Conservation (phyloP, 129 eudicot genomes). For the Flaveria brownii region DNA sequence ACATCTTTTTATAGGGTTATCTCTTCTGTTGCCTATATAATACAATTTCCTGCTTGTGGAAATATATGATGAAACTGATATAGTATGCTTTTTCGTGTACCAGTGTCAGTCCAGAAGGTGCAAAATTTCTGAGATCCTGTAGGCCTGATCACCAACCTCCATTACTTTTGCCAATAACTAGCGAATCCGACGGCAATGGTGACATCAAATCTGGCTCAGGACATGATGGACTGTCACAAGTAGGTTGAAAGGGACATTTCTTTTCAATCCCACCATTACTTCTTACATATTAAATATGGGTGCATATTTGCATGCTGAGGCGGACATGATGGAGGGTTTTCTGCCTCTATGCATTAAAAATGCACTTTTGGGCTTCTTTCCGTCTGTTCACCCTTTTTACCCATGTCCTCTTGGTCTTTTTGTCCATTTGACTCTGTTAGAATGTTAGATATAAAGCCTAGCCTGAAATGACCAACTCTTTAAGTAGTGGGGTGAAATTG, state of each 20-base stretch:
- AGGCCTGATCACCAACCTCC: constrained; percentile 91
- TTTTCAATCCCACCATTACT: neutral
- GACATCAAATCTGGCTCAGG: constrained; percentile 38
- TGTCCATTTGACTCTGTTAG: neutral
- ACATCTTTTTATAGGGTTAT: constrained; percentile 3
- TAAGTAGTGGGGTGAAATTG: neutral
- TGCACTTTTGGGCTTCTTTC: neutral
- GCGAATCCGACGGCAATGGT: constrained; percentile 53
- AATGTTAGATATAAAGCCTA: neutral
- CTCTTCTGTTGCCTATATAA: constrained; percentile 8
- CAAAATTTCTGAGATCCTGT: constrained; percentile 64
- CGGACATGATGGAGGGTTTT: neutral
- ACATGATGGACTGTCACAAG: constrained; percentile 62
- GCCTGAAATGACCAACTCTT: neutral
- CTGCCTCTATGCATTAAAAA: neutral
- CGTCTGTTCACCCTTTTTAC: neutral
- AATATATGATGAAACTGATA: constrained; percentile 29
- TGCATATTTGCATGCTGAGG: constrained; percentile 3
- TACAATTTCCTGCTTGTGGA: constrained; percentile 27
- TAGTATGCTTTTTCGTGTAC: constrained; percentile 23
- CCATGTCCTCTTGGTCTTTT: neutral
- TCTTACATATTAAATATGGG: constrained; percentile 4
- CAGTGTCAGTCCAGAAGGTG: constrained; percentile 81
- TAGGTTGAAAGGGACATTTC: constrained; percentile 26
- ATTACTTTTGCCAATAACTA: constrained; percentile 58